phyloP scores from a whole-genome alignment of 2,329 filamentous ascomycete genomes.

The Calonectria montana region DNA sequence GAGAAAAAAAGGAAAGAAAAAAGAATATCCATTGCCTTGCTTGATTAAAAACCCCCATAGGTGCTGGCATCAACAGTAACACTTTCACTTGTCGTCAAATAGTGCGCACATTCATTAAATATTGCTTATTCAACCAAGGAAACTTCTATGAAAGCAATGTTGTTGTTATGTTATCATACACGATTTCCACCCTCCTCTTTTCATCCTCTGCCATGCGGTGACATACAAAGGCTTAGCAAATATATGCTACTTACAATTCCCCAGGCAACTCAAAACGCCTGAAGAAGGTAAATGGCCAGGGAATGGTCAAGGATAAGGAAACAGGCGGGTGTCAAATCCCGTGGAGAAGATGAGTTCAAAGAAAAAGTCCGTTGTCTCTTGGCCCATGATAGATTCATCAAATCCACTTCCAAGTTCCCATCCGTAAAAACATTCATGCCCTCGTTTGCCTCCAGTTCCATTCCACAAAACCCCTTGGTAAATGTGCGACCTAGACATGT shows the following conservation, averaged over 20 bases:
- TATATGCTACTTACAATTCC: not conserved
- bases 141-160: slow-evolving; percentile 18
- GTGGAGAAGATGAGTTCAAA: slow-evolving; percentile 14
- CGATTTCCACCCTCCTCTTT: slow-evolving; percentile 2
- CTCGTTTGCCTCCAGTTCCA: slow-evolving; percentile 37
- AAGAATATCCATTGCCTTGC: too few relatives aligned
- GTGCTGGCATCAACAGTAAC: not conserved
- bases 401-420: slow-evolving; percentile 37
- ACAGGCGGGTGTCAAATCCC: slow-evolving; percentile 13
- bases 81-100: not conserved
- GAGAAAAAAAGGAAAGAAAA: too few relatives aligned
- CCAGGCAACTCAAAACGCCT: not conserved
- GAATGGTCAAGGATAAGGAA: not conserved
- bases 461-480: slow-evolving; percentile 33
- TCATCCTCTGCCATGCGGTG: not conserved
- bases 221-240: slow-evolving; percentile 11
- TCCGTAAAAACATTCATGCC: slow-evolving; percentile 42
- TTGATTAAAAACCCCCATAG: not conserved
- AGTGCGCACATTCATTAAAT: not conserved
- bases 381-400: slow-evolving; percentile 42
- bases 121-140: slow-evolving; percentile 10
- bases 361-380: slow-evolving; percentile 43
- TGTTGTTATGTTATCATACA: slow-evolving; percentile 28
- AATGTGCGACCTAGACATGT: slow-evolving; percentile 31
- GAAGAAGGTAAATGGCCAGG: not conserved